These are phyloP conservation scores for Endogone sp. DNA, from an alignment of 192 early-diverging fungal species.

Conservation along the genomic window DNA sequence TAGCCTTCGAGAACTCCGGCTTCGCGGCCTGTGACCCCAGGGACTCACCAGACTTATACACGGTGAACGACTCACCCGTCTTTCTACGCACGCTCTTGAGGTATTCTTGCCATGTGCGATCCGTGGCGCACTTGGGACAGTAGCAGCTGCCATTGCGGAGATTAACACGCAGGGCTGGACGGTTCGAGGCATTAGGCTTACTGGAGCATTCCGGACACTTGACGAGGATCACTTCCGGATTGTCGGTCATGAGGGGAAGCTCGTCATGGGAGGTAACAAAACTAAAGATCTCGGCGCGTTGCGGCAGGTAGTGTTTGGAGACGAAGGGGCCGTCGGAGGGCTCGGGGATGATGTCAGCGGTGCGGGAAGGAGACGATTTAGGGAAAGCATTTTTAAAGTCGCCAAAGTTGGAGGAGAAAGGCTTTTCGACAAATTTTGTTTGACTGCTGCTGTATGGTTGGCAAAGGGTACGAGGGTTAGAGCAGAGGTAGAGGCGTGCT, in stretches of 20 bases:
- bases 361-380: background rate
- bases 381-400: too few species aligned
- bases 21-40: conserved; percentile 15
- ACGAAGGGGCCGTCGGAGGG: background rate
- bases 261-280: background rate
- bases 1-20: conserved; percentile 26
- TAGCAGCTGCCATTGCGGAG: conserved; percentile 47
- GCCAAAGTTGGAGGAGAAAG: too few species aligned
- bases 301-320: background rate
- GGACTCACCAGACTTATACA: conserved; percentile 33
- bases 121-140: conserved; percentile 51
- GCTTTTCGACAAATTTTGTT: too few species aligned
- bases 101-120: conserved; percentile 57
- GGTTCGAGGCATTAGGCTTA: background rate
- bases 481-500: too few species aligned
- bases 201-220: background rate
- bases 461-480: too few species aligned
- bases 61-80: conserved; percentile 15
- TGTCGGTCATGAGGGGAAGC: background rate
- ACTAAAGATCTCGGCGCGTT: background rate
- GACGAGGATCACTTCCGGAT: background rate
- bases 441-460: too few species aligned
- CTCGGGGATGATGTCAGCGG: background rate
- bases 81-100: conserved; percentile 32
- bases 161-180: conserved; percentile 24